Evolutionary conservation across 2,329 filamentous ascomycete species (phyloP), one percentile per base, ranked within the genome.

Genomic region (Verticillium alfalfae): DNA sequence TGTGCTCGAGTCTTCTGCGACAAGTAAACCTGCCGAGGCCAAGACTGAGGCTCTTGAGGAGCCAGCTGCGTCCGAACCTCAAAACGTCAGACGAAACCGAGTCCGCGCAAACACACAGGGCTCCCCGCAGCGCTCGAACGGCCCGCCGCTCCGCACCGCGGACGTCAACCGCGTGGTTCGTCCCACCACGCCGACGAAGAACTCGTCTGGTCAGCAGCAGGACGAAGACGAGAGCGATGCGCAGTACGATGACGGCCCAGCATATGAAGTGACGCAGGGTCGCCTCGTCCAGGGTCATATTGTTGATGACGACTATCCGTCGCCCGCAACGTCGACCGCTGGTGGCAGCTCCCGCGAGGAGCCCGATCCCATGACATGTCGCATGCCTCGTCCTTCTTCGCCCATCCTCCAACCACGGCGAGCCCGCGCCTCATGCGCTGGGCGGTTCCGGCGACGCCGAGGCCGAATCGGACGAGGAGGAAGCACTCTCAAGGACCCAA

Each of bases 271-370:
- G 57, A 96, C 93, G 52, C 94, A 93, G 62, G 94, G 92, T 10
- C 89, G 95, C 60, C 82, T 99, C 54, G 87, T 98, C 9, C 93
- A 97, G 68, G 95, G 95, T 15, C 95, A 98, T 72, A 90, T 99
- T 67, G 95, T 99, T 12, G 92, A 96, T 65, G 95, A 97, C 72
- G 90, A 97, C 72, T 94, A 93, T 70, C 90, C 90, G 2, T 96
- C 93, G 1, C 90, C 92, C 16, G 81, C 84, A 56, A 81, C 86
- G 64, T 94, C 89, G 22, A 87, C 87, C 9, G 83, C 87, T n/a
- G 86, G 85, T 62, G 88, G 86, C 7, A 88, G 82, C 64, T 78
- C 85, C 18, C 80, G 81, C 1, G 85, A 90, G n/a, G 88, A 92
- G 4, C 18, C 16, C 4, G 92, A 97, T 66, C 86, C 90, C 15